Percentiles rank a stretch among this genome's conserved stretches.
phyloP scores from a whole-genome alignment of 2,329 filamentous ascomycete species.

The Aspergillus hortae region DNA sequence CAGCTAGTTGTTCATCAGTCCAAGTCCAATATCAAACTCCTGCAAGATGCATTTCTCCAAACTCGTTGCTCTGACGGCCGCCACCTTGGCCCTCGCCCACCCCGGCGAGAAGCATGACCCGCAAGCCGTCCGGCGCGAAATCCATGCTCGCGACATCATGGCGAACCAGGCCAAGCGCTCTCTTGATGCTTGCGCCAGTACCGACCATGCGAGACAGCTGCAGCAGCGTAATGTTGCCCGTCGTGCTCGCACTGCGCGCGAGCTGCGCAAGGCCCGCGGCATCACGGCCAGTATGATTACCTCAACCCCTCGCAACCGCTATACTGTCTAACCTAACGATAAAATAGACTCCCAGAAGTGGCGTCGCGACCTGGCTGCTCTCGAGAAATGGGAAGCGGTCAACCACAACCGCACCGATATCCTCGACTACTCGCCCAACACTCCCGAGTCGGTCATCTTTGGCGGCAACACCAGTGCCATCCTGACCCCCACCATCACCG shows the following conservation, averaged over 20 bases:
- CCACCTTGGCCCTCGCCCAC: conserved; percentile 26
- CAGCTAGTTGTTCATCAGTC: background rate
- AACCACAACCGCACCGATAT: conserved; percentile 38
- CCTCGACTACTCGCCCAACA: conserved; percentile 23
- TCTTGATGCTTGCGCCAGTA: conserved; percentile 22
- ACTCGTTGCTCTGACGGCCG: conserved; percentile 28
- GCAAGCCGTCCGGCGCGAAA: conserved; percentile 25
- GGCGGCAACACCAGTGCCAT: conserved; percentile 44
- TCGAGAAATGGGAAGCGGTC: conserved; percentile 36
- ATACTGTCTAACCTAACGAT: background rate
- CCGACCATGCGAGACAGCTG: conserved; percentile 20
- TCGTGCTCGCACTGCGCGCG: conserved; percentile 23
- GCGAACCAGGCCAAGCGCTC: conserved; percentile 22
- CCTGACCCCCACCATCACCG: conserved; percentile 41
- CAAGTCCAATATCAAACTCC: background rate
- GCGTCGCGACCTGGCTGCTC: conserved; percentile 35
- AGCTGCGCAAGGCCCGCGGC: conserved; percentile 24
- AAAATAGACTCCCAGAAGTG: conserved; percentile 22
- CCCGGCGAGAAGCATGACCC: conserved; percentile 31
- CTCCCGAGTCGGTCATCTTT: conserved; percentile 32
- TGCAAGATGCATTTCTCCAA: conserved; percentile 25
- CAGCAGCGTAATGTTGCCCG: conserved; percentile 25
- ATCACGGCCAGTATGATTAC: conserved; percentile 21
- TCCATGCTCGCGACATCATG: conserved; percentile 24
- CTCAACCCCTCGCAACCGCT: no score